Evolutionary conservation across 345 rosid genomes (phyloP), one percentile per base, ranked within the genome.

Genomic region (Camelina hispida): DNA sequence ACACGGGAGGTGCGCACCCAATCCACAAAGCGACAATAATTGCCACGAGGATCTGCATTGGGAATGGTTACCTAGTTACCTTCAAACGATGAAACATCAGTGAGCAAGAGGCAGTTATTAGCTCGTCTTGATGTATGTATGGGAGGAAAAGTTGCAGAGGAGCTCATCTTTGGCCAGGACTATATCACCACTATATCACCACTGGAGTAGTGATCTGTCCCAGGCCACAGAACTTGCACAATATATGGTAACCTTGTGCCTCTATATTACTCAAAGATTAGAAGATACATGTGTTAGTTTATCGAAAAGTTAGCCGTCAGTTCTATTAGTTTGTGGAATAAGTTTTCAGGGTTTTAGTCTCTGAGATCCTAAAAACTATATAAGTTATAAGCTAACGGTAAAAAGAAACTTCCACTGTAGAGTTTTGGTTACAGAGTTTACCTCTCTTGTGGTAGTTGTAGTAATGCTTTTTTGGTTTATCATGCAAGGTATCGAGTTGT

Each of bases 81-180:
- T 71, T 95, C 99, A 63, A 85, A 69, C 56, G 99, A 95, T 67
- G 99, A 95, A 81, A 95, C 98, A 47, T 92, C 98, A 60, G 74
- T 95, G 62, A 95, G 99, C 88, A 92, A 90, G 83, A 92, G 85
- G 81, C 98, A 95, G 81, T 78, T 95, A 63, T 84, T 95, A 82
- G 99, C 99, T 37, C 93, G 97, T 52, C 91, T 95, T 42, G 99
- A 95, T 86, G 97, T 95, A 72, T 95, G 99, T 71, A 95, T 95
- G 98, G 98, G 99, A 59, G 99, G 99, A 80, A 88, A 98, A 86
- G 99, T 87, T 51, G 99, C 99, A 4, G 99, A 95, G 80, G 99
- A 95, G 83, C 96, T 95, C 70, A 87, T 92, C 66, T 95, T 95
- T 80, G 99, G 99, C 48, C 85, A 62, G 66, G 99, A 95, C 80